Conservation (phyloP, 2,329 filamentous ascomycete species). For the Colletotrichum scovillei region DNA sequence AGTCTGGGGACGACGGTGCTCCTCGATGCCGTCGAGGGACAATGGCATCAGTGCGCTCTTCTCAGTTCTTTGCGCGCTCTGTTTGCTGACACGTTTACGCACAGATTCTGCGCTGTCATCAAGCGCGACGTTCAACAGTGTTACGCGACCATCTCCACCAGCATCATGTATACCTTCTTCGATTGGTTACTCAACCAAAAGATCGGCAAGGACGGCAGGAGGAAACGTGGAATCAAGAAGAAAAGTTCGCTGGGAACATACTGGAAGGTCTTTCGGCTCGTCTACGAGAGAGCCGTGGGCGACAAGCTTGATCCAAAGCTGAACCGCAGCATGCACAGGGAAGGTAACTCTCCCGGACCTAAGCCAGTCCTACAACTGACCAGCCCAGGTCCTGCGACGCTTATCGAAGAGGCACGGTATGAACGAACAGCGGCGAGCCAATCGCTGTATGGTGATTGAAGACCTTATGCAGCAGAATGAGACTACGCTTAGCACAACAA, state of each 20-base stretch:
- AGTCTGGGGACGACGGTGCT: no score
- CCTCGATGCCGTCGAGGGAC: no score
- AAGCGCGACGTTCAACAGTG: no score
- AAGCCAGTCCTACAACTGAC: neutral
- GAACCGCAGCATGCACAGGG: slow-evolving; percentile 36
- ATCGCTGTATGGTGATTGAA: slow-evolving; percentile 40
- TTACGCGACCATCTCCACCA: no score
- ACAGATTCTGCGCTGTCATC: no score
- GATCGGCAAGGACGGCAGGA: neutral
- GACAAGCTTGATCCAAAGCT: slow-evolving; percentile 36
- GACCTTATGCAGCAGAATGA: slow-evolving; percentile 40
- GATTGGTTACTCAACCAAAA: no score
- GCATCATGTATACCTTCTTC: no score
- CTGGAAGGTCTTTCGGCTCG: neutral
- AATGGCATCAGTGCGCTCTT: no score
- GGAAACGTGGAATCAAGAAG: slow-evolving; percentile 34
- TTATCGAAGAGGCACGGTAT: slow-evolving; percentile 39
- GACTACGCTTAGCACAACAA: slow-evolving; percentile 41
- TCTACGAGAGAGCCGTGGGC: slow-evolving; percentile 38
- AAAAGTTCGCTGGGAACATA: slow-evolving; percentile 41
- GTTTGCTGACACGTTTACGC: no score
- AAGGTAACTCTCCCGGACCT: slow-evolving; percentile 1
- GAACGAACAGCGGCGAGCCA: slow-evolving; percentile 20
- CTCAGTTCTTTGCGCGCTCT: no score
- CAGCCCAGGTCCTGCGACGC: slow-evolving; percentile 37